Evolutionary conservation across 169 alveolate species (phyloP), one percentile per base, ranked within the genome.

Genomic region (Cryptosporidium meleagridis): DNA sequence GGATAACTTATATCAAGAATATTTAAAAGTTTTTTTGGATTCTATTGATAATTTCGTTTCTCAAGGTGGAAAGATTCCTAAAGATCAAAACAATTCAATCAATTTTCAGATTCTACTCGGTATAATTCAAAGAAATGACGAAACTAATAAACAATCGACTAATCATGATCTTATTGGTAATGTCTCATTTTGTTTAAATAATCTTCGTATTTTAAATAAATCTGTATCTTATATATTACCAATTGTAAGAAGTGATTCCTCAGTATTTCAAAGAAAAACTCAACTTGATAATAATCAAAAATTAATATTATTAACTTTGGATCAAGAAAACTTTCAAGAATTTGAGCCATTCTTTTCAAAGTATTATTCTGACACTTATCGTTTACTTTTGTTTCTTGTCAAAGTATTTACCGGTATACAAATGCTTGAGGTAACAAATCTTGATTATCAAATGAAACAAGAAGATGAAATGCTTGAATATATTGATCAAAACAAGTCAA

Each of bases 111-210:
- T 55, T 10, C 10, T 55, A 10, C 67, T 55, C 37, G 10, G 23
- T n/a, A 7, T 55, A 0, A 26, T 55, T 21, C 31, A 26, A 10
- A 55, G 48, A 7, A 8, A 7, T 55, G 37, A 55, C 2, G 67
- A 21, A n/a, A n/a, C 16, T 5, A 9, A 26, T 26, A 26, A 26
- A 10, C 67, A 16, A 12, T 41, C 48, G 0, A 7, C 0, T 26
- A 23, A 14, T 55, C n/a, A 1, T 26, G 67, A 48, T 37, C 1
- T 31, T 12, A 48, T 70, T 3, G 39, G 44, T 21, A 12, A 26
- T 8, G 44, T 73, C 59, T 55, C 55, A 21, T 73, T 73, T 73
- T 73, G 86, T 21, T 39, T 73, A 55, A 73, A 73, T 26, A 73
- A 26, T 35, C 14, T 73, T 41, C 44, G 86, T 21, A 18, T 73